These are phyloP conservation scores for Pseudocohnilembus persalinus DNA, from an alignment of 169 alveolate species.

Conservation along the genomic window DNA sequence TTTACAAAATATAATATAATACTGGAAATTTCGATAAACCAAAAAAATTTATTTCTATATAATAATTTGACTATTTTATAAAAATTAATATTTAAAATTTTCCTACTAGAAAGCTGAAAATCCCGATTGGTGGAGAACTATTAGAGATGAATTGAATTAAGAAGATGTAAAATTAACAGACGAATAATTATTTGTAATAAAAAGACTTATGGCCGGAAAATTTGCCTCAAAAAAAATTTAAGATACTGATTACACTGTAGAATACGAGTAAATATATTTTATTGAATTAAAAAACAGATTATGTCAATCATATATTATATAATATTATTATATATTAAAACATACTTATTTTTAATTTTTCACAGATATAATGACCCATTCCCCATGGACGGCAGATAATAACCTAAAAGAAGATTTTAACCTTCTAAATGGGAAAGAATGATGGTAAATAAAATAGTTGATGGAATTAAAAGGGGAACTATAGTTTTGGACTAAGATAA, in stretches of 20 bases:
- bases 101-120: constrained; percentile 87
- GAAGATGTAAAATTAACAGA: constrained; percentile 85
- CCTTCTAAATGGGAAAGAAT: constrained; percentile 91
- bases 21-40: neutral
- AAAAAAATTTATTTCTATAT: neutral
- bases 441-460: constrained; percentile 78
- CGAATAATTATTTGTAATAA: constrained; percentile 69
- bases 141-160: constrained; percentile 90
- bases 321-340: too few relatives aligned
- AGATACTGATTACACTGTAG: constrained; percentile 44
- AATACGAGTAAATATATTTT: too few relatives aligned
- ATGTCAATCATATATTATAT: too few relatives aligned
- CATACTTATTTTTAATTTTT: too few relatives aligned
- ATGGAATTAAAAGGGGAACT: constrained; percentile 45
- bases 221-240: constrained; percentile 55
- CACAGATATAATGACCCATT: constrained; percentile 59
- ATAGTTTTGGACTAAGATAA: constrained; percentile 29
- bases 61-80: neutral
- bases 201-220: constrained; percentile 57
- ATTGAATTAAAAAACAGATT: too few relatives aligned
- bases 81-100: neutral
- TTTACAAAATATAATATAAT: neutral
- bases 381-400: constrained; percentile 78
- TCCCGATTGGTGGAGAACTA: constrained; percentile 93
- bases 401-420: constrained; percentile 86